Base-by-base conservation (phyloP, 2,329 filamentous ascomycete genomes). In the Eutypella sp. region DNA sequence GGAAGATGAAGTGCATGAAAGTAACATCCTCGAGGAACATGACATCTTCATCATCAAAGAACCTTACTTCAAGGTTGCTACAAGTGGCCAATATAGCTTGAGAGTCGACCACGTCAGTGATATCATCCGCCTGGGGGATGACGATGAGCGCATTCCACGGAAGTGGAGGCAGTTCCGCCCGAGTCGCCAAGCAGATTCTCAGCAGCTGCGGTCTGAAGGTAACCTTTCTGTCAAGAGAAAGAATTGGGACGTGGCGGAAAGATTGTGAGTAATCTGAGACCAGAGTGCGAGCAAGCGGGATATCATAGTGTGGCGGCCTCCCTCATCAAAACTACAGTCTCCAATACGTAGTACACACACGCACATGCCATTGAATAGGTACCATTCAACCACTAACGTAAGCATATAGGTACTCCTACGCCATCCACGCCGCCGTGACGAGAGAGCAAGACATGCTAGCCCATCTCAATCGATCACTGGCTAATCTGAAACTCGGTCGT, bases 21-120 rank as follows among this genome's bases (percentile, higher is more conserved):
- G 64, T 4, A 57, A 71, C 5, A 53, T 68, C 1, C 42, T 78
- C 3, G 47, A 53, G 0, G 44, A 59, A 5, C 60, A 62, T 1
- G 60, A 57, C 11, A 53, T 71, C 0, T 63, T 69, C 10, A 53
- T 79, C 23, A 43, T 81, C 23, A 82, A 79, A 49, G 76, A 81
- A 46, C 76, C 76, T 0, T 81, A 70, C 52, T 68, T 79, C 51
- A 76, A 72, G 49, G 24, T 55, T 0, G 62, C 63, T 20, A 57
- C 55, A 0, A 57, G 70, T 23, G 69, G 69, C 2, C 40, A 59
- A 0, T 75, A 73, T 54, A 64, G 60, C 0, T 27, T 81, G 20
- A 67, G 75, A 5, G 71, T 79, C 6, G 77, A 81, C 46, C 77
- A 81, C 54, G 53, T 73, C 15, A 70, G 68, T 15, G 76, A 81